Percentiles rank a stretch among this genome's conserved stretches.
These are phyloP conservation scores for Lodderomyces oxycetoniae DNA, from an alignment of 1,139 yeast species.

Conservation along the genomic window DNA sequence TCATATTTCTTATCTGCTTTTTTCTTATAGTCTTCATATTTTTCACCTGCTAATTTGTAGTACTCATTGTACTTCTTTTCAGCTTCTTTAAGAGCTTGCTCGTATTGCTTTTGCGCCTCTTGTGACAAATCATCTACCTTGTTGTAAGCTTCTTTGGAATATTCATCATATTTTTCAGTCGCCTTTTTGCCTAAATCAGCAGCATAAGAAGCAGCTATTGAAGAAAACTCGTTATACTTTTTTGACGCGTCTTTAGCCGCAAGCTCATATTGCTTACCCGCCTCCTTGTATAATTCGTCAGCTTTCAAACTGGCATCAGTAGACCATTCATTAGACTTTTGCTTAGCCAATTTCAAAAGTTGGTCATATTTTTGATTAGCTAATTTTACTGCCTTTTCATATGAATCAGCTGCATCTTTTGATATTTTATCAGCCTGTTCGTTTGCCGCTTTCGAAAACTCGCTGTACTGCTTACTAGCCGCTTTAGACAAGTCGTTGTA, in stretches of 20 bases:
- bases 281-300: conserved; percentile 9
- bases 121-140: conserved; percentile 3
- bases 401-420: conserved; percentile 6
- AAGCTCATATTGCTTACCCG: conserved; percentile 7
- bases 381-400: conserved; percentile 7
- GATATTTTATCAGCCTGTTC: conserved; percentile 4
- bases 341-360: conserved; percentile 8
- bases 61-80: conserved; percentile 6
- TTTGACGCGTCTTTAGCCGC: conserved; percentile 7
- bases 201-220: conserved; percentile 7
- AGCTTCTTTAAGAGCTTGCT: conserved; percentile 6
- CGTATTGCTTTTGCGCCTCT: conserved; percentile 5
- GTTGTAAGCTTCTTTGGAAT: conserved; percentile 1
- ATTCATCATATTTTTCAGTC: conserved; percentile 3
- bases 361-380: conserved; percentile 8
- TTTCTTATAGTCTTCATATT: conserved; percentile 5
- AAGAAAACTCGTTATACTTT: conserved; percentile 6
- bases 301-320: conserved; percentile 4
- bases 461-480: conserved; percentile 3
- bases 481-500: conserved; percentile 4
- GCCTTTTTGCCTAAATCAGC: conserved; percentile 3
- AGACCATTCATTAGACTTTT: conserved; percentile 6
- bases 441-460: conserved; percentile 4
- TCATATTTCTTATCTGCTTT: conserved; percentile 4
- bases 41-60: conserved; percentile 4